A percentile compares a stretch with the other conserved stretches of the same genome.
These are phyloP conservation scores for Reticulascus tulasneorum DNA, from an alignment of 2,329 filamentous ascomycete genomes.

Conservation along the genomic window DNA sequence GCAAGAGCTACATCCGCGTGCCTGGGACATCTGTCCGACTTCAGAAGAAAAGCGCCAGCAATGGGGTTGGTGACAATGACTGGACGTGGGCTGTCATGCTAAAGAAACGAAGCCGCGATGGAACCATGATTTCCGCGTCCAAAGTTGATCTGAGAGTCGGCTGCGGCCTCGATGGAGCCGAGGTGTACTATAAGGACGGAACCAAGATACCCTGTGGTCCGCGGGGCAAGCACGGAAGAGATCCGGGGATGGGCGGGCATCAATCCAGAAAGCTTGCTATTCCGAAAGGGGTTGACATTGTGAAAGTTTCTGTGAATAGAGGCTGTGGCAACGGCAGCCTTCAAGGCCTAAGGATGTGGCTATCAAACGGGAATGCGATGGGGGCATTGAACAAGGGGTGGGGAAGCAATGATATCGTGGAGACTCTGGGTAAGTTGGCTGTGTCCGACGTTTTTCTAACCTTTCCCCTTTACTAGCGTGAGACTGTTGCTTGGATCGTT, in stretches of 20 bases:
- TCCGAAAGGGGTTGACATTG: conserved; percentile 19
- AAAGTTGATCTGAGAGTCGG: conserved; percentile 42
- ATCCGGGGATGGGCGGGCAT: conserved; percentile 30
- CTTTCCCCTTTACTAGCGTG: too few species aligned
- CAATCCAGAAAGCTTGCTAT: conserved; percentile 21
- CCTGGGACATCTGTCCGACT: conserved; percentile 33
- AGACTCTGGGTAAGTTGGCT: conserved; percentile 12
- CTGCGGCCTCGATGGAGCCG: conserved; percentile 37
- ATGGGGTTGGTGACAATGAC: too few species aligned
- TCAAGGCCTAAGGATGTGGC: conserved; percentile 19
- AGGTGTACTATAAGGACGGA: conserved; percentile 41
- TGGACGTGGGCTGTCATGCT: conserved; percentile 29
- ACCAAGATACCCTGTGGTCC: conserved; percentile 38
- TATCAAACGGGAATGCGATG: conserved; percentile 16
- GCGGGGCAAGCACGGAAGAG: conserved; percentile 12
- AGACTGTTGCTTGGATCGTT: neutral
- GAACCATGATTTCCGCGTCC: conserved; percentile 30
- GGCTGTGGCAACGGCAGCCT: conserved; percentile 5
- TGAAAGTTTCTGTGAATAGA: conserved; percentile 25
- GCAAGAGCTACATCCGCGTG: conserved; percentile 28
- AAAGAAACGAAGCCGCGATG: conserved; percentile 22
- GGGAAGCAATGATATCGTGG: conserved; percentile 3
- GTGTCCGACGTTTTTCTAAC: too few species aligned
- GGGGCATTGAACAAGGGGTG: conserved; percentile 17
- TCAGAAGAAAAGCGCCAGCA: conserved; percentile 32